Base-by-base conservation (phyloP, 805 yeast species). In the Suhomyces xylopsoci region DNA sequence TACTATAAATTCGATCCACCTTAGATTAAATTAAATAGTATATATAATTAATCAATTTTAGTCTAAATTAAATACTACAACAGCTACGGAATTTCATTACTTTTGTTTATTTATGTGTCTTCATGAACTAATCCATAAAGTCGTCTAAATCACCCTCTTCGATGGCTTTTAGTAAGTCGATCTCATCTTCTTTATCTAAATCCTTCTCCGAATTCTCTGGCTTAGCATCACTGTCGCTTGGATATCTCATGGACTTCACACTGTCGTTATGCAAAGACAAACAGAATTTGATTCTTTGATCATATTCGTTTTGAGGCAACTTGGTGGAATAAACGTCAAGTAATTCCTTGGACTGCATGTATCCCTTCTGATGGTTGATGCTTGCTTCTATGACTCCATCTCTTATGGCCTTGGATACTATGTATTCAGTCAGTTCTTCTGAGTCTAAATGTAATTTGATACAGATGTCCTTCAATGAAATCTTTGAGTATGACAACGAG, bases 321-420 rank as follows among this genome's bases (percentile, higher is more conserved):
- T 78, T 81, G 0, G 98, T 90, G 7, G 94, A 86, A 70, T 94
- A 94, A 48, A 92, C 81, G 68, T 94, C 97, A 63, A 83, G 73
- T 53, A 90, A 74, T 69, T 94, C 99, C 60, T 84, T 86, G 38
- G 96, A 87, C 73, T 91, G 92, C 88, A 94, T 92, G 68, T 76
- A 92, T 1, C 97, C 97, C 57, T 82, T 79, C 65, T 89, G 90
- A 71, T 92, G 97, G 67, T 94, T 89, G 60, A 94, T 88, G 51
- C 84, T 82, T 3, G 99, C 98, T 64, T 94, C 98, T 66, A 94
- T 90, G 49, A 94, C 98, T 55, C 97, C 97, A 68, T 94, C 99
- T 64, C 97, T 85, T 54, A 94, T 93, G 24, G 97, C 94, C 76
- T 94, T 93, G 38, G 97, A 90, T 20, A 94, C 97, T 69, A 94